These are phyloP conservation scores for Cordyceps tenuipes DNA, from an alignment of 2,329 filamentous ascomycete genomes.

Conservation along the genomic window DNA sequence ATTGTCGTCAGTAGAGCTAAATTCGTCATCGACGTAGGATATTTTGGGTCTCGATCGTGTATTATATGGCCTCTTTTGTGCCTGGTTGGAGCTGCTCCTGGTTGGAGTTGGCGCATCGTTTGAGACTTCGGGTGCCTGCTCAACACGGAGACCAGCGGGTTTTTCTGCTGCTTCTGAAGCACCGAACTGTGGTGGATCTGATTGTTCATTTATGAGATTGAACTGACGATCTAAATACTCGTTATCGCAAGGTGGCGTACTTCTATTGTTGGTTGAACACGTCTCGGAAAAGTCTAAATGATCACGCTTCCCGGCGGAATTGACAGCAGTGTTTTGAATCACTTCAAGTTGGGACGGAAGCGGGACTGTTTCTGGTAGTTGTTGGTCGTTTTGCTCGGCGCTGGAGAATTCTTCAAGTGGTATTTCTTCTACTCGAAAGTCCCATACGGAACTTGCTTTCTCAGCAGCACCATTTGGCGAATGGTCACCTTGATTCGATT, in stretches of 20 bases:
- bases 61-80: not conserved
- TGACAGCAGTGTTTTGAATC: not conserved
- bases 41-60: not conserved
- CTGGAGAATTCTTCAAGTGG: constrained; percentile 22
- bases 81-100: not conserved
- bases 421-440: constrained; percentile 17
- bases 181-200: not conserved
- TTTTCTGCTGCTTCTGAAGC: not conserved
- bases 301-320: not conserved
- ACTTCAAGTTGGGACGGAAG: constrained; percentile 13
- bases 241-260: constrained; percentile 6
- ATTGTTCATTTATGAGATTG: not conserved
- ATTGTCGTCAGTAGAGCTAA: not conserved
- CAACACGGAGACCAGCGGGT: not conserved
- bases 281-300: constrained; percentile 29
- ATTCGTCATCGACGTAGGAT: not conserved
- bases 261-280: constrained; percentile 25
- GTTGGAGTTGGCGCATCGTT: not conserved
- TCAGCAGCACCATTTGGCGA: not conserved
- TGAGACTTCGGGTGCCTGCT: not conserved
- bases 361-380: constrained; percentile 26
- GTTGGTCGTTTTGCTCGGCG: constrained; percentile 15
- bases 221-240: not conserved
- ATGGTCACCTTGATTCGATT: not conserved
- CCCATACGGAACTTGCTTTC: constrained; percentile 19